Evolutionary conservation across 768 basidiomycete species (phyloP).

Genomic region (Boletus speciosus): DNA sequence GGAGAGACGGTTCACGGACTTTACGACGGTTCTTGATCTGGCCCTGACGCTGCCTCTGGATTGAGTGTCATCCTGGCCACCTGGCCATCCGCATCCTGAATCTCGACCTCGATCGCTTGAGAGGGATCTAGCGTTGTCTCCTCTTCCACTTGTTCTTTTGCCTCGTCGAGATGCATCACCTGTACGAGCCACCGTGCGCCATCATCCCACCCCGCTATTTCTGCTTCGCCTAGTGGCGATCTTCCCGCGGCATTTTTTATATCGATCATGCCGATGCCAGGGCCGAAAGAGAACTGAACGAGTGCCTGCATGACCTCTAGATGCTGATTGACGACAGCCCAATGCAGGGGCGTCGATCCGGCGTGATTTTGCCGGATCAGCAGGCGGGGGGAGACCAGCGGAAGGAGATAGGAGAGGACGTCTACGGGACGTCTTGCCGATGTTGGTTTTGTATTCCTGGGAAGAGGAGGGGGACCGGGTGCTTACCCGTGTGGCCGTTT

Average conservation of each 20-base stretch:
- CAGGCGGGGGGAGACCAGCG: slow-evolving; percentile 38
- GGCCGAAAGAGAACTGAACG: slow-evolving; percentile 52
- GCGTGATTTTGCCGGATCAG: slow-evolving; percentile 39
- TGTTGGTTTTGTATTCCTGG: not conserved
- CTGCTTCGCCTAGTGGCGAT: slow-evolving; percentile 80
- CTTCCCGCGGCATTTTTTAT: slow-evolving; percentile 69
- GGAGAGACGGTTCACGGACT: not conserved
- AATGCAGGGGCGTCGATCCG: slow-evolving; percentile 84
- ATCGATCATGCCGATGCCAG: slow-evolving; percentile 68
- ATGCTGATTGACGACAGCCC: slow-evolving; percentile 86
- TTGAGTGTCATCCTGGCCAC: slow-evolving; percentile 59
- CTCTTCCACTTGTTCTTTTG: slow-evolving; percentile 28
- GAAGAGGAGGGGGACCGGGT: not conserved
- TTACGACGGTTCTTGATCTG: not conserved
- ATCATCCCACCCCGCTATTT: slow-evolving; percentile 77
- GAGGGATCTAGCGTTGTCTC: slow-evolving; percentile 29
- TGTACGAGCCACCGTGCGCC: slow-evolving; percentile 80
- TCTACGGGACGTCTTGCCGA: slow-evolving; percentile 56
- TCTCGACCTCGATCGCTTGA: slow-evolving; percentile 61
- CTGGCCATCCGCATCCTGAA: slow-evolving; percentile 67
- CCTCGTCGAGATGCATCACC: slow-evolving; percentile 71
- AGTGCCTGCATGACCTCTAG: slow-evolving; percentile 58
- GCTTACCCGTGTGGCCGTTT: slow-evolving; percentile 84
- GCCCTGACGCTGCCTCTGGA: not conserved
- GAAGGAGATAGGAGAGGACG: slow-evolving; percentile 69